Conservation (phyloP, 2,329 filamentous ascomycete genomes). For the Trichophyton mentagrophytes region DNA sequence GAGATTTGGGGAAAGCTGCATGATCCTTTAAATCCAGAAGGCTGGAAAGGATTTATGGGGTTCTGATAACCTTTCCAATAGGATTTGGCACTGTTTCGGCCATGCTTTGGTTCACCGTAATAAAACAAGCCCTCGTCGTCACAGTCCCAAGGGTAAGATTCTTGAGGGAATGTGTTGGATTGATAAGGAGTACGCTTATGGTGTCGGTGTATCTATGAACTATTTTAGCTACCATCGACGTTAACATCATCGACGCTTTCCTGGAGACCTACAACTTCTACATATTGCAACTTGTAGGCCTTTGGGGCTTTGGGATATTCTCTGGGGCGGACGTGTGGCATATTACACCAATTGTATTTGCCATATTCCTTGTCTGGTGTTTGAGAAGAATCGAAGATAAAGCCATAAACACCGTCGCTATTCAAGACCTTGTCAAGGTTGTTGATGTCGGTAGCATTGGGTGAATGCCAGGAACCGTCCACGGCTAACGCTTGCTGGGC, state of each 20-base stretch:
- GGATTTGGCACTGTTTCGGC: constrained; percentile 38
- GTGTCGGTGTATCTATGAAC: constrained; percentile 57
- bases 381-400: constrained; percentile 56
- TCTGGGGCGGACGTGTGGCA: constrained; percentile 61
- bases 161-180: constrained; percentile 61
- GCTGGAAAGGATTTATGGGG: constrained; percentile 52
- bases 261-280: constrained; percentile 52
- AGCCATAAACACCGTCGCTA: constrained; percentile 54
- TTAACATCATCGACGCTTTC: background rate
- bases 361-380: constrained; percentile 47
- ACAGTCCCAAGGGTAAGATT: constrained; percentile 62
- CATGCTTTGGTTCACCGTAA: constrained; percentile 45
- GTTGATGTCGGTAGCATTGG: constrained; percentile 46
- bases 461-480: constrained; percentile 47
- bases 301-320: constrained; percentile 48
- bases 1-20: constrained; percentile 79
- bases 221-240: background rate
- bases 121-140: constrained; percentile 57
- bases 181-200: constrained; percentile 76
- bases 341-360: constrained; percentile 72
- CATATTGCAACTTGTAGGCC: constrained; percentile 57
- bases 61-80: constrained; percentile 56
- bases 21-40: constrained; percentile 55
- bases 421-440: constrained; percentile 46
- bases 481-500: constrained; percentile 12